A percentile compares a stretch with the other conserved stretches of the same genome.
Evolutionary conservation across 139 green algal genomes (phyloP).

Genomic region (Auxenochlorella pyrenoidosa): DNA sequence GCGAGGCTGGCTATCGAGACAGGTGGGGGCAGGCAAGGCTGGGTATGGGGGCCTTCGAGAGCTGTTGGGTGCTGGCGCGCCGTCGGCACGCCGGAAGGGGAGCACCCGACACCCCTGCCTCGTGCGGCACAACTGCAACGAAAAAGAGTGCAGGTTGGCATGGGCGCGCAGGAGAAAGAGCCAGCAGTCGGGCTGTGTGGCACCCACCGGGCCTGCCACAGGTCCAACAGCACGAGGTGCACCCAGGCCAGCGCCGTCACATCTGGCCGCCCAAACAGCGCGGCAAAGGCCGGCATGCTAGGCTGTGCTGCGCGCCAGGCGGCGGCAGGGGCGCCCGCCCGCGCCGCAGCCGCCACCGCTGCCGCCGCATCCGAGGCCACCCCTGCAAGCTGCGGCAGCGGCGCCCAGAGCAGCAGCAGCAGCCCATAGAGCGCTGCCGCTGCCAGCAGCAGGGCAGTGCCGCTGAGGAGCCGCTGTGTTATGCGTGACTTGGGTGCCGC

Average conservation of each 20-base stretch:
- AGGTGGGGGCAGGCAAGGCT: too few species aligned
- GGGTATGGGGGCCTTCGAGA: too few species aligned
- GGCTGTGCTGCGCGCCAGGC: slow-evolving; percentile 11
- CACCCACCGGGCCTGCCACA: slow-evolving; percentile 79
- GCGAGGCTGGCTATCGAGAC: too few species aligned
- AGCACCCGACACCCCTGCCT: too few species aligned
- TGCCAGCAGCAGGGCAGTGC: background rate
- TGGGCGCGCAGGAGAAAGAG: too few species aligned
- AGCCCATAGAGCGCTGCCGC: slow-evolving; percentile 42
- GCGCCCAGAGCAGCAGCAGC: slow-evolving; percentile 16
- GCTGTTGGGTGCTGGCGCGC: too few species aligned
- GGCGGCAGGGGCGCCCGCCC: background rate
- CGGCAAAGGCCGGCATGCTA: slow-evolving; percentile 52
- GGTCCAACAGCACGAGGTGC: slow-evolving; percentile 86
- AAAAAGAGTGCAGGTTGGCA: too few species aligned
- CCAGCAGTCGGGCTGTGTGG: too few species aligned
- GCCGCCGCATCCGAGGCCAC: background rate
- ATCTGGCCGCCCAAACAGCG: slow-evolving; percentile 45
- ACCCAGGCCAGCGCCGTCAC: slow-evolving; percentile 75
- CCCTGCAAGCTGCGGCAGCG: slow-evolving; percentile 28
- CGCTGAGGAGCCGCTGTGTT: slow-evolving; percentile 28
- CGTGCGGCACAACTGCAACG: too few species aligned
- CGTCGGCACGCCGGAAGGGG: too few species aligned
- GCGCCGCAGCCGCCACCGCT: background rate
- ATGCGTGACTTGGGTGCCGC: slow-evolving; percentile 37